phyloP scores from a whole-genome alignment of 805 yeast species.

The Cyberlindnera euphorbiae region DNA sequence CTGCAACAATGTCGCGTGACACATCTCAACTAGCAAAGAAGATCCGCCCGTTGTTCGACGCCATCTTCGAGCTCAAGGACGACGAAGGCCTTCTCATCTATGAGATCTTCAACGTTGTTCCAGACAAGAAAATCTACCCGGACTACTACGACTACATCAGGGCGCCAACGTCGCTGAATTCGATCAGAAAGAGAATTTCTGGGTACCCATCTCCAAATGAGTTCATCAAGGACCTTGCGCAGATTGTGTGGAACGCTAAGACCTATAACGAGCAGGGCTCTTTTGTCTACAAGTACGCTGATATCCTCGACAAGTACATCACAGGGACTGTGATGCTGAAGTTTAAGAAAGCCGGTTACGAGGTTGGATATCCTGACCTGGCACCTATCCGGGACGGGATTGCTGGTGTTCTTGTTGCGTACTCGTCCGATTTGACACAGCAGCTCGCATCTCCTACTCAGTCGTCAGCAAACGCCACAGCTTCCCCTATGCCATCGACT shows the following conservation, averaged over 20 bases:
- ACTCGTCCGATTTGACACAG: slow-evolving; percentile 5
- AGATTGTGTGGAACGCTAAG: slow-evolving; percentile 87
- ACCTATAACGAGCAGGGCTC: slow-evolving; percentile 72
- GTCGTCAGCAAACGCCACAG: slow-evolving; percentile 12
- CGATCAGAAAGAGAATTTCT: slow-evolving; percentile 55
- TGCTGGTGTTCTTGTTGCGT: slow-evolving; percentile 21
- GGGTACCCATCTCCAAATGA: slow-evolving; percentile 58
- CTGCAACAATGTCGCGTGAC: slow-evolving; percentile 19
- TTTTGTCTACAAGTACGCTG: slow-evolving; percentile 63
- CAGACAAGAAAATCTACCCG: slow-evolving; percentile 58
- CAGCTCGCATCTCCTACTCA: slow-evolving; percentile 1
- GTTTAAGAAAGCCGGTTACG: slow-evolving; percentile 29
- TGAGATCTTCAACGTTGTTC: slow-evolving; percentile 65
- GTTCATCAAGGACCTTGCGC: slow-evolving; percentile 73
- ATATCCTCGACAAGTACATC: slow-evolving; percentile 38
- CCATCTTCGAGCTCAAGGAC: slow-evolving; percentile 37
- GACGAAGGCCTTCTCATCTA: slow-evolving; percentile 38
- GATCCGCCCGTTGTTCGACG: slow-evolving; percentile 30
- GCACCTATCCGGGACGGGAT: slow-evolving; percentile 16
- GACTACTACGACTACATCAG: slow-evolving; percentile 78
- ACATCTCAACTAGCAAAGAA: slow-evolving; percentile 18
- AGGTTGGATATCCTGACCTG: slow-evolving; percentile 37
- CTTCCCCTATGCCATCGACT: not conserved
- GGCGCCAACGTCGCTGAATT: slow-evolving; percentile 77
- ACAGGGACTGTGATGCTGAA: slow-evolving; percentile 32